phyloP scores from a whole-genome alignment of 2,329 filamentous ascomycete species.

The Diaporthe destruens region DNA sequence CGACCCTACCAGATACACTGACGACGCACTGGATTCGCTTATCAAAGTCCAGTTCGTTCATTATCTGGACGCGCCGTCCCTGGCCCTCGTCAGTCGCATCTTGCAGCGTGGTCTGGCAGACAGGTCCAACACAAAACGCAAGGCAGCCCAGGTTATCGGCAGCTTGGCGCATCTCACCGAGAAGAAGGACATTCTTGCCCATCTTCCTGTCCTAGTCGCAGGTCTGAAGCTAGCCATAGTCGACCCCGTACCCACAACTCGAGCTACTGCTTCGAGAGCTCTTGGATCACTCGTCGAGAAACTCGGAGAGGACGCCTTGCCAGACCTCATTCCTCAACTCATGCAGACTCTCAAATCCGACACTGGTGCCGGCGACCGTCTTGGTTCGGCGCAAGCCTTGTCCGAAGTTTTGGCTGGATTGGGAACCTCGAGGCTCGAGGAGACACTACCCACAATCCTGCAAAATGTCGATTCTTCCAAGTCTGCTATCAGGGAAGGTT shows the following conservation, averaged over 20 bases:
- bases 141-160: constrained; percentile 97
- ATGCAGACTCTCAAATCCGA: constrained; percentile 99
- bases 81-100: constrained; percentile 95
- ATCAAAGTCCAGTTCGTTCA: constrained; percentile 99
- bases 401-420: constrained; percentile 96
- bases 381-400: constrained; percentile 96
- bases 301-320: constrained; percentile 94
- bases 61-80: constrained; percentile 96
- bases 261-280: constrained; percentile 95
- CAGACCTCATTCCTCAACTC: constrained; percentile 95
- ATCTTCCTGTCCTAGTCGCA: constrained; percentile 91
- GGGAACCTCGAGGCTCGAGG: constrained; percentile 91
- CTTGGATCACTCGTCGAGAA: constrained; percentile 98
- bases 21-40: constrained; percentile 90
- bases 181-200: constrained; percentile 90
- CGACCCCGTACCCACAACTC: constrained; percentile 95
- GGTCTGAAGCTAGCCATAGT: constrained; percentile 91
- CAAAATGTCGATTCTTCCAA: constrained; percentile 96
- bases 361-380: constrained; percentile 92
- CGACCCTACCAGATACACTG: constrained; percentile 96
- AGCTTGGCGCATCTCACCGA: constrained; percentile 97
- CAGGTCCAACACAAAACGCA: constrained; percentile 93
- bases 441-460: constrained; percentile 94
- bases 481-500: constrained; percentile 91
- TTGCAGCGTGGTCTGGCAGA: constrained; percentile 92